phyloP scores from a whole-genome alignment of 2,329 filamentous ascomycete species.

The Hypocrella siamensis region DNA sequence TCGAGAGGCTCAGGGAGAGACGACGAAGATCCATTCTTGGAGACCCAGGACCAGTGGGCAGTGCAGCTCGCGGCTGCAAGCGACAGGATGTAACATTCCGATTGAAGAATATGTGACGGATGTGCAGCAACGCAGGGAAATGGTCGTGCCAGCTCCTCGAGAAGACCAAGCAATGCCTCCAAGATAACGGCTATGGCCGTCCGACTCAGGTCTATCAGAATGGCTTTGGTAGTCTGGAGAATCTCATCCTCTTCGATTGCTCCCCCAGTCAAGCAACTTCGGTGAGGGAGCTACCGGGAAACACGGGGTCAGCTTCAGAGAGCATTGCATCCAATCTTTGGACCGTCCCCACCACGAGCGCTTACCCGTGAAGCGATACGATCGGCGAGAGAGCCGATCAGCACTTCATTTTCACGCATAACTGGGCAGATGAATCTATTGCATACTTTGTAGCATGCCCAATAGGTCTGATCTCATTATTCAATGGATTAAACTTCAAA shows the following conservation, averaged over 20 bases:
- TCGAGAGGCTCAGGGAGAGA: conserved; percentile 27
- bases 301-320: neutral
- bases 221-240: conserved; percentile 42
- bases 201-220: conserved; percentile 43
- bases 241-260: conserved; percentile 37
- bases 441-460: too few species aligned
- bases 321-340: too few species aligned
- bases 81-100: conserved; percentile 48
- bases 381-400: conserved; percentile 46
- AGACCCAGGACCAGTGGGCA: conserved; percentile 34
- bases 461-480: too few species aligned
- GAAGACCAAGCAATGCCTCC: conserved; percentile 37
- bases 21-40: conserved; percentile 5
- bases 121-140: conserved; percentile 35
- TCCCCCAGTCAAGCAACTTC: conserved; percentile 3
- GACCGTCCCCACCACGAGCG: neutral
- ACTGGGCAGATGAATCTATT: too few species aligned
- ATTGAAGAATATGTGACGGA: conserved; percentile 44
- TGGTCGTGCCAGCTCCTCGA: conserved; percentile 42
- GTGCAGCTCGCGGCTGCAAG: conserved; percentile 50
- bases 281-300: conserved; percentile 5
- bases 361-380: conserved; percentile 45
- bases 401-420: conserved; percentile 44
- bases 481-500: too few species aligned
- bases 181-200: conserved; percentile 37